These are phyloP conservation scores for Neopestalotiopsis rosae DNA, from an alignment of 2,329 filamentous ascomycete species.

Conservation along the genomic window DNA sequence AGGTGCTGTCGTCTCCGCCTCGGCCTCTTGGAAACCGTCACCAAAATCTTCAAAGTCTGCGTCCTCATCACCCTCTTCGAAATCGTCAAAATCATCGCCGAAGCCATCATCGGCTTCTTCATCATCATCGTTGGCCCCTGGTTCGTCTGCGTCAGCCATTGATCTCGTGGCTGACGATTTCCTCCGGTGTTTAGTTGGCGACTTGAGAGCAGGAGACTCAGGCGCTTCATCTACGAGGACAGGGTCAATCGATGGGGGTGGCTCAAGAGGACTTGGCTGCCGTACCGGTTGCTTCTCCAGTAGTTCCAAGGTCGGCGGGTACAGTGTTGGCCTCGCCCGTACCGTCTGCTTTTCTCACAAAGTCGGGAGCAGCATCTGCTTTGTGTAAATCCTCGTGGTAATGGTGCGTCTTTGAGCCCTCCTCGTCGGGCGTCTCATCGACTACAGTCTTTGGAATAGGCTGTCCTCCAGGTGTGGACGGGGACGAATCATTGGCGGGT, in stretches of 20 bases:
- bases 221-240: constrained; percentile 39
- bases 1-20: constrained; percentile 38
- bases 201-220: constrained; percentile 32
- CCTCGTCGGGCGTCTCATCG: constrained; percentile 54
- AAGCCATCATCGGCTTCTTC: constrained; percentile 29
- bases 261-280: constrained; percentile 41
- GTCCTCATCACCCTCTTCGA: constrained; percentile 62
- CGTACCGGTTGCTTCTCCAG: constrained; percentile 40
- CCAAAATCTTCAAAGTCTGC: constrained; percentile 73
- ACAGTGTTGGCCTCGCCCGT: constrained; percentile 36
- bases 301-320: constrained; percentile 33
- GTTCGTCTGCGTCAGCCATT: constrained; percentile 31
- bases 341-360: constrained; percentile 49
- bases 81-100: constrained; percentile 62
- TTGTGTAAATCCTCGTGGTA: constrained; percentile 51
- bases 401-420: constrained; percentile 48
- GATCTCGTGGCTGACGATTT: constrained; percentile 35
- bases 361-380: constrained; percentile 59
- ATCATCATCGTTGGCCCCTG: constrained; percentile 34
- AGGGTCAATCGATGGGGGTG: constrained; percentile 41
- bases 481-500: too few species aligned
- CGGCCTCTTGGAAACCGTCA: constrained; percentile 69
- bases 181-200: constrained; percentile 31
- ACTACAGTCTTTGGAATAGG: constrained; percentile 58
- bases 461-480: constrained; percentile 40